A percentile compares a stretch with the other conserved stretches of the same genome.
phyloP scores from a whole-genome alignment of 257 asterid genomes.

The Cordia subcordata region DNA sequence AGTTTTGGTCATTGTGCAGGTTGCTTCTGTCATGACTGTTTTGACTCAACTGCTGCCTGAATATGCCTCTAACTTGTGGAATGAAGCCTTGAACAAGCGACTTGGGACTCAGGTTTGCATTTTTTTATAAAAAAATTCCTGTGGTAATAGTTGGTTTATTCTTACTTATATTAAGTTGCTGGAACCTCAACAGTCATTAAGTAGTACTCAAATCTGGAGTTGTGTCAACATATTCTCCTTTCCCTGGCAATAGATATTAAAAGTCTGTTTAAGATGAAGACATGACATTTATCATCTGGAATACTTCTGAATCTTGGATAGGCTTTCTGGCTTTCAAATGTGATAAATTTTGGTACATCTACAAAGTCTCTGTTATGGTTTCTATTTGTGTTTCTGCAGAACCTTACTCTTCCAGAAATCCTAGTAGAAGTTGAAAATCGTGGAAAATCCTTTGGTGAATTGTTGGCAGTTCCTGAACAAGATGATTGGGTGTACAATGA shows the following conservation, averaged over 20 bases:
- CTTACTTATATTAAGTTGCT: too few relatives aligned
- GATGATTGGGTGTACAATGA: constrained; percentile 83
- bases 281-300: neutral
- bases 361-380: constrained; percentile 1
- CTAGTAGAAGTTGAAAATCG: constrained; percentile 85
- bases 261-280: neutral
- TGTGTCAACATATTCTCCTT: neutral
- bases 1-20: constrained; percentile 39
- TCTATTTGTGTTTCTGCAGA: constrained; percentile 36
- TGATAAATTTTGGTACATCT: neutral
- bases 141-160: neutral
- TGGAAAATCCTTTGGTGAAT: constrained; percentile 76
- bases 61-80: constrained; percentile 88
- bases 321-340: neutral
- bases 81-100: constrained; percentile 87
- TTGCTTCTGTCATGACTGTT: constrained; percentile 87
- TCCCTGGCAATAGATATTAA: neutral
- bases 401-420: constrained; percentile 63
- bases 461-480: constrained; percentile 78
- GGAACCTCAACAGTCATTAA: too few relatives aligned
- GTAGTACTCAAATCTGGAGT: neutral
- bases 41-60: constrained; percentile 78
- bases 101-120: constrained; percentile 76
- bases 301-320: too few relatives aligned
- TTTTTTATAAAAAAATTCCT: neutral